Base-by-base conservation (phyloP, 176 grass and related monocot genomes). In the Miscanthus lutarioriparius region DNA sequence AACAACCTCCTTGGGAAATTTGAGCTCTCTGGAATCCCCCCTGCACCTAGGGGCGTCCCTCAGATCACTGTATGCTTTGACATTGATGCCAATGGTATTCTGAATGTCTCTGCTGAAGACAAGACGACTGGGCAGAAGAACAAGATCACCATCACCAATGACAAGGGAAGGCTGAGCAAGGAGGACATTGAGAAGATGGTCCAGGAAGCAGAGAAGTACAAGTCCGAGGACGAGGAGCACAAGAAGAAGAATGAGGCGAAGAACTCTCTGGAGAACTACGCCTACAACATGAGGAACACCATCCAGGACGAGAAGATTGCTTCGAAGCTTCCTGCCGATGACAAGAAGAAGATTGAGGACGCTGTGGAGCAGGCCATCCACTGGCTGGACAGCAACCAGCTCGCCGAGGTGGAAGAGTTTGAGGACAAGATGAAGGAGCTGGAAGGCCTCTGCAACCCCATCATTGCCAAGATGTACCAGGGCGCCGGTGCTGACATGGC, bases 391-490 rank as follows among this genome's bases (percentile, higher is more conserved):
- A 70, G 58, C 76, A 91, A 85, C 85, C 89, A 91, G 44, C 72
- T 91, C 0, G 85, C 64, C 0, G 82, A 88, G 77, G 89, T 80
- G 0, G 84, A 90, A 1, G 84, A 90, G 88, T 90, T 86, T 1
- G 84, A 90, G 23, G 84, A 90, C 58, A 86, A 90, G 80, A 86
- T 86, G 88, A 83, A 90, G 84, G 79, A 86, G 58, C 83, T 90
- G 3, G 80, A 90, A 70, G 88, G 74, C 41, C 84, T 90, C 2
- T 90, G 88, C 80, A 90, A 90, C 74, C 88, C 84, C 67, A 91
- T 91, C 70, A 91, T 91, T 36, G 82, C 89, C 41, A 85, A 86
- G 68, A 92, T 89, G 90, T 92, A 92, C 86, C 90, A 92, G 79
- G 90, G 86, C 0, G 68, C 82, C 0, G 90, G 90, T 44, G 86